Conservation (phyloP, 2,329 filamentous ascomycete genomes). For the Pseudofabraea citricarpa region DNA sequence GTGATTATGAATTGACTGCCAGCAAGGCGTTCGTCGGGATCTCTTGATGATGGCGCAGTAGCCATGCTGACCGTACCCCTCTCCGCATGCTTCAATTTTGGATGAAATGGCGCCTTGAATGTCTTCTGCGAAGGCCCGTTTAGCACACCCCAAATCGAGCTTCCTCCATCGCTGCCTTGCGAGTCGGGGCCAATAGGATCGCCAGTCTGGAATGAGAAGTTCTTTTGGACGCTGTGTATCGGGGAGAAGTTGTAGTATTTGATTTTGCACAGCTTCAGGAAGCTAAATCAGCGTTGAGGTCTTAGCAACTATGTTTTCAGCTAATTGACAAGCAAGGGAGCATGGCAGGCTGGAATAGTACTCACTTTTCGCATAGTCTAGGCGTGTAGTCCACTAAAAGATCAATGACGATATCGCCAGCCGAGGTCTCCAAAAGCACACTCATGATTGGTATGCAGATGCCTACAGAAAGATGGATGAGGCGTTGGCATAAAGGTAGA, state of each 20-base stretch:
- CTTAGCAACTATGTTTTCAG: constrained; percentile 53
- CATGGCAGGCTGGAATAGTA: constrained; percentile 18
- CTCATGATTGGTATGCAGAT: too few relatives aligned
- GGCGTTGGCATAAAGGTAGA: too few relatives aligned
- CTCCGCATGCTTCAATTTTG: constrained; percentile 83
- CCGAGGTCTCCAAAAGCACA: constrained; percentile 86
- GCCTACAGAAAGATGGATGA: too few relatives aligned
- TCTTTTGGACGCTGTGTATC: constrained; percentile 85
- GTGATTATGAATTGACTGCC: constrained; percentile 94
- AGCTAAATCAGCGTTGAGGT: constrained; percentile 53
- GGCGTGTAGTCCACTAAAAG: constrained; percentile 84
- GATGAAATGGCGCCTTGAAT: constrained; percentile 79
- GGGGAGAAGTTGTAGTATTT: constrained; percentile 99
- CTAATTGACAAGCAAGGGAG: constrained; percentile 23
- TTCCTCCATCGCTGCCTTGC: constrained; percentile 82
- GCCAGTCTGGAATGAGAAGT: constrained; percentile 94
- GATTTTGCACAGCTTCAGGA: constrained; percentile 96
- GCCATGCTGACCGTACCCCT: constrained; percentile 96
- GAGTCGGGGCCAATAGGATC: constrained; percentile 87
- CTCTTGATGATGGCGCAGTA: constrained; percentile 70
- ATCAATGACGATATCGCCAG: constrained; percentile 92
- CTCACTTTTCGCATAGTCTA: constrained; percentile 91
- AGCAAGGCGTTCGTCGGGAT: constrained; percentile 77
- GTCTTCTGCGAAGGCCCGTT: constrained; percentile 66
- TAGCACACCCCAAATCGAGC: constrained; percentile 84